Percentiles rank a stretch among this genome's conserved stretches.
phyloP scores from a whole-genome alignment of 225 moss, liverwort and hornwort species.

The Thuidium tamariscinum region DNA sequence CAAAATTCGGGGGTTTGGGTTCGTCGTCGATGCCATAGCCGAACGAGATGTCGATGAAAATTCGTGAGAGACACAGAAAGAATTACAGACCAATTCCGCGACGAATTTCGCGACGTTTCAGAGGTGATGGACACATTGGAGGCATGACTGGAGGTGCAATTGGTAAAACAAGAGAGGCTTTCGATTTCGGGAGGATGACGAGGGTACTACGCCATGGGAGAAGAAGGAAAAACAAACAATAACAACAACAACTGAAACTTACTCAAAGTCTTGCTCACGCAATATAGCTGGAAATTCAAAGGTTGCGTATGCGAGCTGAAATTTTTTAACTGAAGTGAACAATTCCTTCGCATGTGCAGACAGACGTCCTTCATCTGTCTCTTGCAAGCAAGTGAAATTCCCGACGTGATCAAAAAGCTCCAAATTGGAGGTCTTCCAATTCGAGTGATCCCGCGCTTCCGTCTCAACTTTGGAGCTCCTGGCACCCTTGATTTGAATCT shows the following conservation, averaged over 20 bases:
- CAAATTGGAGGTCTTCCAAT: neutral
- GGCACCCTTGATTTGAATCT: neutral
- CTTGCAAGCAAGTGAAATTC: neutral
- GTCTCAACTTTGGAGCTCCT: neutral
- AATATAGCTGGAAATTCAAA: neutral
- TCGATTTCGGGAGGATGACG: neutral
- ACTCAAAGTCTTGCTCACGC: neutral
- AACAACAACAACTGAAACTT: neutral
- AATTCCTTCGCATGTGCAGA: neutral
- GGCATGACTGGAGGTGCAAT: neutral
- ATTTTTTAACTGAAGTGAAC: neutral
- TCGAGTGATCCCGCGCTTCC: neutral
- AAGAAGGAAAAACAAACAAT: neutral
- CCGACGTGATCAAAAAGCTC: neutral
- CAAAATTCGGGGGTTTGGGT: neutral
- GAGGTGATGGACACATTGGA: neutral
- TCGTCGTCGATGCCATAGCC: constrained; percentile 7
- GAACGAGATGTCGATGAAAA: neutral
- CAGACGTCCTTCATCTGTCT: neutral
- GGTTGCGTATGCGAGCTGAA: neutral
- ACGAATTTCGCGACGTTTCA: neutral
- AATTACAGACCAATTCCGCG: neutral
- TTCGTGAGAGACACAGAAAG: neutral
- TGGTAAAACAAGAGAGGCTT: neutral
- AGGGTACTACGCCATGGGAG: neutral